phyloP scores from a whole-genome alignment of 1,284 basidiomycete species.

The Malassezia globosa region DNA sequence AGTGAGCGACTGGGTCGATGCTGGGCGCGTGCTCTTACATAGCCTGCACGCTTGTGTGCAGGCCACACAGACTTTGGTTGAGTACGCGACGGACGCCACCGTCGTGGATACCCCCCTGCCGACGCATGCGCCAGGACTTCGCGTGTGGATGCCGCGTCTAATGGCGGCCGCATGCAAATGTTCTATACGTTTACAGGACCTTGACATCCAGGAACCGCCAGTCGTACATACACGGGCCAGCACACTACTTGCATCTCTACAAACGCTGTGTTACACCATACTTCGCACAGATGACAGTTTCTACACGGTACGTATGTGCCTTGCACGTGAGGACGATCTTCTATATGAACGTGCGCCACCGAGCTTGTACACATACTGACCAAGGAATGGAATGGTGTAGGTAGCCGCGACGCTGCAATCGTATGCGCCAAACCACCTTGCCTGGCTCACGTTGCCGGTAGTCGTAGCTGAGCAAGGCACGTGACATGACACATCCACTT shows the following conservation, averaged over 20 bases:
- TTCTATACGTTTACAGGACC: constrained; percentile 1
- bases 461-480: too few species aligned
- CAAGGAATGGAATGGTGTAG: too few species aligned
- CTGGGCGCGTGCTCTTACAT: not conserved
- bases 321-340: too few species aligned
- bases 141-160: not conserved
- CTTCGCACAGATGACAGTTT: too few species aligned
- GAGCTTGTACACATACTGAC: too few species aligned
- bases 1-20: not conserved
- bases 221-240: too few species aligned
- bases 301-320: too few species aligned
- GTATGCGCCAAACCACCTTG: too few species aligned
- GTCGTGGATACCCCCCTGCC: not conserved
- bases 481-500: too few species aligned
- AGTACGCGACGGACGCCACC: not conserved
- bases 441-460: too few species aligned
- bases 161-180: constrained; percentile 5
- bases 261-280: not conserved
- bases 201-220: not conserved
- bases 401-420: too few species aligned
- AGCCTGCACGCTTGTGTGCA: not conserved
- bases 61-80: not conserved
- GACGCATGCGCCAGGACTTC: not conserved
- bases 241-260: not conserved
- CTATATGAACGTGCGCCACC: too few species aligned